These are phyloP conservation scores for Cercospora nicotianae DNA, from an alignment of 2,329 filamentous ascomycete genomes.

Conservation along the genomic window DNA sequence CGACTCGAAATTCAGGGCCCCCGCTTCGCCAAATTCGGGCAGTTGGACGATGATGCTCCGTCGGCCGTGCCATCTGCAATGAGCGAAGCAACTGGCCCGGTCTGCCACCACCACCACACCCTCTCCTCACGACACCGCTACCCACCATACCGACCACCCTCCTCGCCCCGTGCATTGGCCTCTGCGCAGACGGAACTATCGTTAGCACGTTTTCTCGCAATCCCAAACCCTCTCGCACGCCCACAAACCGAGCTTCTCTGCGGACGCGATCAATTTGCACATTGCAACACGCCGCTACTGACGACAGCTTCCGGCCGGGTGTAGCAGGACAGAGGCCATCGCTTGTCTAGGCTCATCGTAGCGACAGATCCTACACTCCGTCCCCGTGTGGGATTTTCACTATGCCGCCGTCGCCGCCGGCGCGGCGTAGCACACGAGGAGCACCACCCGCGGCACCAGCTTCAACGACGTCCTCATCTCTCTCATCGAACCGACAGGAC, in stretches of 20 bases:
- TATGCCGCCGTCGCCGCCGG: conserved; percentile 34
- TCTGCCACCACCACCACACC: neutral
- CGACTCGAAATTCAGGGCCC: conserved; percentile 2
- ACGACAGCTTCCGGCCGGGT: neutral
- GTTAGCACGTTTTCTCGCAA: neutral
- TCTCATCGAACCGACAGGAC: conserved; percentile 72
- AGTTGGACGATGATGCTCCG: conserved; percentile 5
- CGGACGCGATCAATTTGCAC: neutral
- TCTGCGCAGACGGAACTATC: neutral
- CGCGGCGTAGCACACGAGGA: conserved; percentile 81
- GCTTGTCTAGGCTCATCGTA: neutral
- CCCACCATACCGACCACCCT: neutral
- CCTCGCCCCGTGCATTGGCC: neutral
- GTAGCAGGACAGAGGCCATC: neutral
- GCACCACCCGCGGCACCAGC: conserved; percentile 59
- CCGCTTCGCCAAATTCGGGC: conserved; percentile 5
- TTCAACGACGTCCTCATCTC: conserved; percentile 71
- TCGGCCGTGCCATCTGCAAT: conserved; percentile 1
- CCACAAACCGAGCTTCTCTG: conserved; percentile 11
- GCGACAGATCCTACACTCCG: neutral
- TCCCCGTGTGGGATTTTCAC: neutral
- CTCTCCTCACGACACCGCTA: neutral
- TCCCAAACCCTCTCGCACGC: conserved; percentile 2
- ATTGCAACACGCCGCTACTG: neutral
- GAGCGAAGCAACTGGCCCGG: neutral